Evolutionary conservation across 2,329 filamentous ascomycete species (phyloP), one percentile per base, ranked within the genome.

Genomic region (Blastomyces silverae): DNA sequence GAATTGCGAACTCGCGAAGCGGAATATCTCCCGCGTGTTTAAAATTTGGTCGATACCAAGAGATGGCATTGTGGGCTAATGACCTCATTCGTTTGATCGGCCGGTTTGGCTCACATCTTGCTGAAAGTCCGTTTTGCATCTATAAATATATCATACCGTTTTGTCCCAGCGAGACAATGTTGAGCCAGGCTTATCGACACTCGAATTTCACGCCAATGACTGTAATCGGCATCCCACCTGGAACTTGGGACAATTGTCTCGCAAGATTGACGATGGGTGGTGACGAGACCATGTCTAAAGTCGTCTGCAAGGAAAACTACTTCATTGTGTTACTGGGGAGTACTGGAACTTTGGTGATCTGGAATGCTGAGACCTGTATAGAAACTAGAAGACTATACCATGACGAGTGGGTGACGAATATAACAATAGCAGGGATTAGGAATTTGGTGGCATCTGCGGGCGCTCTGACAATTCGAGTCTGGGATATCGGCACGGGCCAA

Each of bases 131-230:
- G 0, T 67, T 72, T 6, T 64, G 73, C 0, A 79, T 80, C 44
- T 76, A 78, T 65, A 74, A 75, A 55, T 66, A 71, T 2, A 74
- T 80, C 10, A 75, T 77, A 1, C 75, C 77, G 3, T 74, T 81
- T 52, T 80, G 78, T 65, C 78, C 79, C 0, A 46, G 62, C 8
- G 68, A 70, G 25, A 78, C 78, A 8, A 67, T 71, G 2, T 74
- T 79, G 3, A 72, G 74, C 63, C 68, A 72, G 58, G 69, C 72
- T 11, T 79, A 78, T 64, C 69, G 70, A 0, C 64, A 69, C 55
- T 63, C 58, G 53, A 62, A 44, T 56, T 63, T 39, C 55, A 39
- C 20, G 61, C 66, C 57, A 52, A 59, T 73, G 25, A 66, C 67
- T 34, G 55, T 74, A 8, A 63, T 17, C 66, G 69, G 68, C 57